Base-by-base conservation (phyloP, 805 yeast genomes). In the Trichomonascus vanleenenianus region DNA sequence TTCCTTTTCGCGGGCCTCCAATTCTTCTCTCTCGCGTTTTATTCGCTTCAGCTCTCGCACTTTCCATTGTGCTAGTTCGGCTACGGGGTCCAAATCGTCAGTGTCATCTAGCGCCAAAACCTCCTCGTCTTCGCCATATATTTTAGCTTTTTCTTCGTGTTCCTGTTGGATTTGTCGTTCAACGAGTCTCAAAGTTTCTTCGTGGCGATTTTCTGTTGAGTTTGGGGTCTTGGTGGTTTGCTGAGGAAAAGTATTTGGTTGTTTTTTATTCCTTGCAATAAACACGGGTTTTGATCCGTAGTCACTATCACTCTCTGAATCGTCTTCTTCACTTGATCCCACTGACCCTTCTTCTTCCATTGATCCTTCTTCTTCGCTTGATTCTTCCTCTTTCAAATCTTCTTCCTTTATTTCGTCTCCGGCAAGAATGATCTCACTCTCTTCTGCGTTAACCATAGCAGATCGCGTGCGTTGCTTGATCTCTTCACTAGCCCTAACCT, bases 1-100 rank as follows among this genome's bases (percentile, higher is more conserved):
- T 36, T 61, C 71, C 14, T 30, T 33, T 50, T 71, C 73, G 1
- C 48, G 51, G 7, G 48, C 62, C 20, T 52, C 65, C 2, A 69
- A 39, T 19, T 50, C 42, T 12, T 57, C 56, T 10, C 64, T 49
- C 40, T 74, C 78, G 10, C 79, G 64, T 32, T 56, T 50, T 43
- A 65, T 45, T 15, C 79, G 59, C 11, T 45, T 49, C 36, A 50
- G 53, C 45, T 74, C 76, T 1, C 79, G 64, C 37, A 44, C 42
- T 45, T 60, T 58, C 79, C 79, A 74, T 2, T 58, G 65, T 3
- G 53, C 56, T 19, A 53, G 51, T 52, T 77, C 81, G 6, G 48
- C 57, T 43, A 67, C 75, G 0, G 81, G 78, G 46, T 79, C 79
- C 3, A 74, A 33, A 31, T 72, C 78, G 52, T 81, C 85, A 0